Evolutionary conservation across 352 stramenopile genomes (phyloP).

Genomic region (Phytopythium helicoides): DNA sequence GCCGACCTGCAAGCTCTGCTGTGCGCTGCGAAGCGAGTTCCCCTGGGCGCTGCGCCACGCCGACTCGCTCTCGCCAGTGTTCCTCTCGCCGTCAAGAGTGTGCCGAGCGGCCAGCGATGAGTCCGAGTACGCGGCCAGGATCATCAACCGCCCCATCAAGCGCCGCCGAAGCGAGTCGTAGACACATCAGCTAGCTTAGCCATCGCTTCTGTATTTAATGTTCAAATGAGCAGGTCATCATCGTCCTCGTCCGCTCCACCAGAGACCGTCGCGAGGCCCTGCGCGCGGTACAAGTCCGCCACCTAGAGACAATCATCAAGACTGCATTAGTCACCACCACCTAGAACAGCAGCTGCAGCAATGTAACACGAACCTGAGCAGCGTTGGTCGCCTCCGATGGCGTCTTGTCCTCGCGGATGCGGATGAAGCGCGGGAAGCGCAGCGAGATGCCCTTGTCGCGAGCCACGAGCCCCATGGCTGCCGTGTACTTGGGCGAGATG

Average conservation of each 20-base stretch:
- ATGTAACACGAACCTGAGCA: slow-evolving; percentile 84
- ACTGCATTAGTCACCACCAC: neutral
- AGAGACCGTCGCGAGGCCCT: slow-evolving; percentile 67
- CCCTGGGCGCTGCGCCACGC: slow-evolving; percentile 34
- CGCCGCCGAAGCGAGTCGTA: neutral
- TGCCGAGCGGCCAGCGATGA: slow-evolving; percentile 19
- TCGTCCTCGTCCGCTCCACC: slow-evolving; percentile 69
- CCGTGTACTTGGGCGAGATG: slow-evolving; percentile 98
- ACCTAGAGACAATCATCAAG: slow-evolving; percentile 41
- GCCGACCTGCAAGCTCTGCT: slow-evolving; percentile 25
- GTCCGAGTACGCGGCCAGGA: slow-evolving; percentile 1
- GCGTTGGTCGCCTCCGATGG: slow-evolving; percentile 94
- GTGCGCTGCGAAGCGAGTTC: slow-evolving; percentile 23
- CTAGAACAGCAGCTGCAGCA: slow-evolving; percentile 1
- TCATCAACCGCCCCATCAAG: neutral
- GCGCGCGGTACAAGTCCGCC: slow-evolving; percentile 75
- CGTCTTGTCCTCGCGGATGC: slow-evolving; percentile 97
- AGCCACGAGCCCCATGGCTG: slow-evolving; percentile 89
- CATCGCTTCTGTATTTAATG: slow-evolving; percentile 5
- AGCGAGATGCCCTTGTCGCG: slow-evolving; percentile 96
- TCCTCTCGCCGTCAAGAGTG: slow-evolving; percentile 8
- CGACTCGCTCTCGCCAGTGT: slow-evolving; percentile 35
- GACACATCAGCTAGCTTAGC: neutral
- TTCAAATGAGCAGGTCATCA: slow-evolving; percentile 78
- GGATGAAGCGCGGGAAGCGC: slow-evolving; percentile 98